These are phyloP conservation scores for Pyrenula massariospora DNA, from an alignment of 495 filamentous ascomycete species.

Conservation along the genomic window DNA sequence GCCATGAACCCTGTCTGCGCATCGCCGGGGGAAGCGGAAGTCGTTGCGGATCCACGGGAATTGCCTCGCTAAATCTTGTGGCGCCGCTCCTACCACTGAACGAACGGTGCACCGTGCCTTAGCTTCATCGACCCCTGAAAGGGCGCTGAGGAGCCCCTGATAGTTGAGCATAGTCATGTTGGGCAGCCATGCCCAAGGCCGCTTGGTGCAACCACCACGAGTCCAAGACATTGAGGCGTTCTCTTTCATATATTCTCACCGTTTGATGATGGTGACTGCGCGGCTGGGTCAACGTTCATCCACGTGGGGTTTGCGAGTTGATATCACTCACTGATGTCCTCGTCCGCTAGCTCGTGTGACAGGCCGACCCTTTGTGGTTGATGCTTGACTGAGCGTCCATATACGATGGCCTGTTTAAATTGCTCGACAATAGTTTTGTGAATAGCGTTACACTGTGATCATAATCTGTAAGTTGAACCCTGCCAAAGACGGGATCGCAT, in stretches of 20 bases:
- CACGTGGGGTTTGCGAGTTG: slow-evolving; percentile 1
- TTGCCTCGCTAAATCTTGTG: background rate
- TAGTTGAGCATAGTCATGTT: background rate
- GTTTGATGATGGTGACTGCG: slow-evolving; percentile 87
- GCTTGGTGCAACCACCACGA: background rate
- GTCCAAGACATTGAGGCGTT: background rate
- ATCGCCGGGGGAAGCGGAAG: background rate
- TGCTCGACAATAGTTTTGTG: slow-evolving; percentile 93
- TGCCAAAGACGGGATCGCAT: background rate
- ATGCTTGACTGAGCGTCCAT: slow-evolving; percentile 96
- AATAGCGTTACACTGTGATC: slow-evolving; percentile 78
- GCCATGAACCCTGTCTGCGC: background rate
- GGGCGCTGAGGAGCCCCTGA: background rate
- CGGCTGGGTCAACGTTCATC: background rate
- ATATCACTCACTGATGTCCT: slow-evolving; percentile 78
- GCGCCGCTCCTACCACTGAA: background rate
- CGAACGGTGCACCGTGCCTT: background rate
- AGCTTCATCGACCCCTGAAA: background rate
- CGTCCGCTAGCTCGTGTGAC: slow-evolving; percentile 81
- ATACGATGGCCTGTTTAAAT: slow-evolving; percentile 91
- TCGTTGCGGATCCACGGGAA: background rate
- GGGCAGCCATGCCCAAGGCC: background rate
- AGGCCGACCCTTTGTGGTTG: slow-evolving; percentile 94
- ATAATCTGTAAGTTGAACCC: slow-evolving; percentile 10
- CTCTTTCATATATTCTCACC: slow-evolving; percentile 37